Conservation (phyloP, 2,329 filamentous ascomycete genomes). For the Neofusicoccum sp. region DNA sequence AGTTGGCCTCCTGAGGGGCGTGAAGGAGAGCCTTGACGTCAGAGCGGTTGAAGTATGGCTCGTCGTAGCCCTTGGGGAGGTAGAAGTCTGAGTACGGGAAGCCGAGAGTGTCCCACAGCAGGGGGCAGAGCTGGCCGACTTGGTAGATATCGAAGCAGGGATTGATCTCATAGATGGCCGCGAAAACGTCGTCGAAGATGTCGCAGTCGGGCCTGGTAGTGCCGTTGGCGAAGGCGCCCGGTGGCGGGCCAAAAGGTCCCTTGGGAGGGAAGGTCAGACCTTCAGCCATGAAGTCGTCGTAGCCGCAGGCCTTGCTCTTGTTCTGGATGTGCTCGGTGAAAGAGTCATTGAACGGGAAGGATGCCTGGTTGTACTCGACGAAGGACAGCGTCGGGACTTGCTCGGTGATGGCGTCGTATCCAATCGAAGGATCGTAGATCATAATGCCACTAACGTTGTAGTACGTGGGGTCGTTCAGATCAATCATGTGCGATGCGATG, state of each 20-base stretch:
- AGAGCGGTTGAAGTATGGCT: conserved; percentile 63
- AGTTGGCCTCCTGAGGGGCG: conserved; percentile 30
- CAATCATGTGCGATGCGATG: conserved; percentile 31
- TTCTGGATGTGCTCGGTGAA: conserved; percentile 41
- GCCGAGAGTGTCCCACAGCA: conserved; percentile 66
- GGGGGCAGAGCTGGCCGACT: conserved; percentile 68
- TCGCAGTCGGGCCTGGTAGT: conserved; percentile 25
- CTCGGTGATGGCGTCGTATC: conserved; percentile 28
- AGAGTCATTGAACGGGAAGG: conserved; percentile 48
- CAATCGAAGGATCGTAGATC: conserved; percentile 29
- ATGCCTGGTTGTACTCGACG: conserved; percentile 40
- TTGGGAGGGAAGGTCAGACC: conserved; percentile 40
- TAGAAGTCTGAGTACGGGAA: conserved; percentile 67
- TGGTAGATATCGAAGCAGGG: conserved; percentile 80
- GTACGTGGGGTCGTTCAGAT: conserved; percentile 28
- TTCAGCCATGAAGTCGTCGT: conserved; percentile 43
- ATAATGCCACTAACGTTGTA: conserved; percentile 33
- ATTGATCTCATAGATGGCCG: conserved; percentile 59
- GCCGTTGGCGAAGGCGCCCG: conserved; percentile 3
- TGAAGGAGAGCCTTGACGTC: conserved; percentile 41
- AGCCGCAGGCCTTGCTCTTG: conserved; percentile 46
- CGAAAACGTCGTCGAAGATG: conserved; percentile 56
- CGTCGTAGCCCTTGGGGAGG: conserved; percentile 56
- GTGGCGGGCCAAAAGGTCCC: conserved; percentile 24
- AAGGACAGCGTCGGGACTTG: conserved; percentile 34